Conservation (phyloP, 1,284 basidiomycete genomes). For the Ustilago hordei region DNA sequence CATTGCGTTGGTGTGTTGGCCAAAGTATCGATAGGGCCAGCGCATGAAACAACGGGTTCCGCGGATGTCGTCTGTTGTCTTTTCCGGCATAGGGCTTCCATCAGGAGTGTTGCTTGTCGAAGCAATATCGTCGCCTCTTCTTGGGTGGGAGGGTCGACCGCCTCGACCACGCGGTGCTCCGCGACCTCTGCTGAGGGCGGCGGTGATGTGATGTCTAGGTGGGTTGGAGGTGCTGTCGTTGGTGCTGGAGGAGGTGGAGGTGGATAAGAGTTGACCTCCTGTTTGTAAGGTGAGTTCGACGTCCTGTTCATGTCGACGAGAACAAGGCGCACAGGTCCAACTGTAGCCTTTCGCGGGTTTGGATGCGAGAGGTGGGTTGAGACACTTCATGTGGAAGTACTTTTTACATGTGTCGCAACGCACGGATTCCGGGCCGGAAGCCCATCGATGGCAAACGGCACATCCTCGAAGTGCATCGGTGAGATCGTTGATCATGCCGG, state of each 20-base stretch:
- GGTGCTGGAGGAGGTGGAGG: slow-evolving; percentile 18
- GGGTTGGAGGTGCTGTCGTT: slow-evolving; percentile 19
- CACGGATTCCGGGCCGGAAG: slow-evolving; percentile 78
- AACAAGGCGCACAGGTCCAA: slow-evolving; percentile 96
- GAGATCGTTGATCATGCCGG: slow-evolving; percentile 88
- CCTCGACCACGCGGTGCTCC: slow-evolving; percentile 34
- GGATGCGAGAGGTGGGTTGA: slow-evolving; percentile 89
- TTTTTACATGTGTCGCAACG: slow-evolving; percentile 93
- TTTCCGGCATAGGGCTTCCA: slow-evolving; percentile 45
- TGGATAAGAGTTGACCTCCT: slow-evolving; percentile 32
- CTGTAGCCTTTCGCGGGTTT: slow-evolving; percentile 97
- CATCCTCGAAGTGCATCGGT: slow-evolving; percentile 88
- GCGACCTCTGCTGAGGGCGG: slow-evolving; percentile 25
- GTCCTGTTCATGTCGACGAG: slow-evolving; percentile 85
- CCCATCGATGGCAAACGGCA: slow-evolving; percentile 87
- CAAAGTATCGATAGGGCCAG: slow-evolving; percentile 97
- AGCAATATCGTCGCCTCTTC: slow-evolving; percentile 33
- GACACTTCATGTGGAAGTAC: slow-evolving; percentile 94
- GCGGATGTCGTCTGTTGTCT: slow-evolving; percentile 60
- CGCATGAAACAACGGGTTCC: slow-evolving; percentile 82
- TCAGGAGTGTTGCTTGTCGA: slow-evolving; percentile 43
- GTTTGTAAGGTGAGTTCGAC: slow-evolving; percentile 74
- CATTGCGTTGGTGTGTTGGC: slow-evolving; percentile 84
- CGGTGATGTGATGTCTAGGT: slow-evolving; percentile 29
- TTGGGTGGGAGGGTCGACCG: slow-evolving; percentile 14